These are phyloP conservation scores for Alternaria consortialis DNA, from an alignment of 2,329 filamentous ascomycete species.

Conservation along the genomic window DNA sequence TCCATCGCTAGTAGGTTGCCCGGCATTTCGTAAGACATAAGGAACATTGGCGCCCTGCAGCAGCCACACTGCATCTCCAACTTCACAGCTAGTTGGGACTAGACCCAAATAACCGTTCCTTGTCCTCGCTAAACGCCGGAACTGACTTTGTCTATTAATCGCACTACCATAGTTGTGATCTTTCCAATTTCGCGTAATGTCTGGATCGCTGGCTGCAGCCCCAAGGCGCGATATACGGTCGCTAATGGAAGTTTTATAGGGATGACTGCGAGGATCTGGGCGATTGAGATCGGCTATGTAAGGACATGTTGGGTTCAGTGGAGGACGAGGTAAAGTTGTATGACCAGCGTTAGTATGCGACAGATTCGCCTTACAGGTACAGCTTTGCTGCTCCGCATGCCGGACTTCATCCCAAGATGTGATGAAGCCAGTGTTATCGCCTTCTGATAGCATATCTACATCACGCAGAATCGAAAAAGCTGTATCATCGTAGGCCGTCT, in stretches of 20 bases:
- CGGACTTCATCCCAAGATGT: neutral
- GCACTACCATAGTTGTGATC: neutral
- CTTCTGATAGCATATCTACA: neutral
- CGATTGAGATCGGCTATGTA: neutral
- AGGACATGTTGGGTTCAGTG: neutral
- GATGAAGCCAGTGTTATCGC: neutral
- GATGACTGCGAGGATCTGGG: neutral
- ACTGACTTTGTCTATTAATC: neutral
- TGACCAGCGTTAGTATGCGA: neutral
- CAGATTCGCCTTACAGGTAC: neutral
- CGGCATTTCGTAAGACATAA: neutral
- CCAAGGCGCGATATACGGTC: neutral
- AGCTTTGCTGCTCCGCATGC: neutral
- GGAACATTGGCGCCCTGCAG: neutral
- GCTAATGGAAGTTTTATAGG: neutral
- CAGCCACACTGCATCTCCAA: neutral
- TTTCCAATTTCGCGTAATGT: neutral
- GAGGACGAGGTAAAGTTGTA: neutral
- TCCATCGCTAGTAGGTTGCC: neutral
- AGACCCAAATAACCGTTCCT: conserved; percentile 1
- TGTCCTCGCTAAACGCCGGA: conserved; percentile 2
- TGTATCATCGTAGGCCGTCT: neutral
- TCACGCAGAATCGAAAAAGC: neutral
- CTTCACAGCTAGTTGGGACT: conserved; percentile 2
- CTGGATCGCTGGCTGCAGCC: neutral